Evolutionary conservation across 164 flowering plant genomes (phyloP).

Genomic region (Aristolochia californica): DNA sequence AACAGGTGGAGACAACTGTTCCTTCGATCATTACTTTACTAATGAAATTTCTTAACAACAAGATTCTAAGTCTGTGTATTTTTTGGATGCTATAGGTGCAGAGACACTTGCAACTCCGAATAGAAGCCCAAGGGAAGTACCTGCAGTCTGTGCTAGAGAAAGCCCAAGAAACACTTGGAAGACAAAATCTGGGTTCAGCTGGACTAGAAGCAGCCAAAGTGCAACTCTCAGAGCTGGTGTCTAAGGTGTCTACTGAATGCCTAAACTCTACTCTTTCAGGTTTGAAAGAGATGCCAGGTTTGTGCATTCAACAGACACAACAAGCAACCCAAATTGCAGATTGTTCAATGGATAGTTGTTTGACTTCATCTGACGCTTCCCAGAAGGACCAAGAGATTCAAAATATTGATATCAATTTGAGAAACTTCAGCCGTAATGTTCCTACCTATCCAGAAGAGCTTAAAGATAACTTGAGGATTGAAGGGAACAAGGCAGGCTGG

Average conservation of each 20-base stretch:
- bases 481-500: constrained; percentile 24
- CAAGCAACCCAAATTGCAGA: constrained; percentile 38
- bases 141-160: constrained; percentile 78
- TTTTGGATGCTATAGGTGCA: constrained; percentile 56
- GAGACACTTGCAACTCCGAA: constrained; percentile 74
- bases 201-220: constrained; percentile 74
- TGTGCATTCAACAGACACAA: constrained; percentile 46
- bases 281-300: constrained; percentile 33
- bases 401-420: constrained; percentile 27
- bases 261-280: constrained; percentile 46
- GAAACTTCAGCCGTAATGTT: constrained; percentile 20
- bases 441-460: constrained; percentile 21
- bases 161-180: constrained; percentile 86
- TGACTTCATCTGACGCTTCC: constrained; percentile 61
- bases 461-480: constrained; percentile 18
- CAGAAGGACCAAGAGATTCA: constrained; percentile 48
- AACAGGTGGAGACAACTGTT: too few relatives aligned
- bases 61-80: constrained; percentile 2
- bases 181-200: constrained; percentile 50
- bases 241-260: constrained; percentile 64
- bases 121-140: constrained; percentile 90
- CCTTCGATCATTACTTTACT: not conserved
- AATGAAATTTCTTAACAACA: not conserved
- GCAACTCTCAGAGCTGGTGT: constrained; percentile 66
- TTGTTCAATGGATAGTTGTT: constrained; percentile 69